A percentile compares a stretch with the other conserved stretches of the same genome.
phyloP scores from a whole-genome alignment of 2,329 filamentous ascomycete genomes.

The Sporothrix pseudoabietina region DNA sequence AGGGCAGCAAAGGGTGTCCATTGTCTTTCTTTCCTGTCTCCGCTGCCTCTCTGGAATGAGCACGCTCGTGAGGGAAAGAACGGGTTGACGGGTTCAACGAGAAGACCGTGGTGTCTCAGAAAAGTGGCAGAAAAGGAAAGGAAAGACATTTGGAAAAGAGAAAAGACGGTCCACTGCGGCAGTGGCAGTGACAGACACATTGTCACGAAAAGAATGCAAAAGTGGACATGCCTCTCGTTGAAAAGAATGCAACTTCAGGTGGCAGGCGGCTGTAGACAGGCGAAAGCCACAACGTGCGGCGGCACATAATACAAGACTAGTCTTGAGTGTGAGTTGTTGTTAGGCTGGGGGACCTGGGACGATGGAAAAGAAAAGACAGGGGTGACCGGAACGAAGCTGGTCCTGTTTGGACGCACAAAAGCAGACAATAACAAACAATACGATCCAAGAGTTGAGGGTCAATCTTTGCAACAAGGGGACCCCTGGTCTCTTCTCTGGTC shows the following conservation, averaged over 20 bases:
- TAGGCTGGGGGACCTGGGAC: background rate
- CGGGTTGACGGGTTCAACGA: background rate
- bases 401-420: slow-evolving; percentile 22
- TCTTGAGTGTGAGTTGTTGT: background rate
- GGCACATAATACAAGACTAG: slow-evolving; percentile 10
- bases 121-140: background rate
- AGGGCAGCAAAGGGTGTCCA: too few species aligned
- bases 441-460: background rate
- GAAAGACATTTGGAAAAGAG: background rate
- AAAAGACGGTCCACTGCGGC: background rate
- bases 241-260: slow-evolving; percentile 16
- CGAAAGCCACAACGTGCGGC: background rate
- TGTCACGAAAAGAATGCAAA: slow-evolving; percentile 14
- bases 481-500: background rate
- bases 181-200: slow-evolving; percentile 10
- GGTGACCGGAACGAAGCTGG: slow-evolving; percentile 21
- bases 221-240: background rate
- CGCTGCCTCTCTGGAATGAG: background rate
- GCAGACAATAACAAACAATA: background rate
- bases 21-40: background rate
- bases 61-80: background rate
- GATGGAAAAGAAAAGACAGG: background rate
- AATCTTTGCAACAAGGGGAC: slow-evolving; percentile 17
- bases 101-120: slow-evolving; percentile 14
- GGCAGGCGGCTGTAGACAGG: background rate